Conservation (phyloP, 257 asterid species). For the Lycium barbarum region DNA sequence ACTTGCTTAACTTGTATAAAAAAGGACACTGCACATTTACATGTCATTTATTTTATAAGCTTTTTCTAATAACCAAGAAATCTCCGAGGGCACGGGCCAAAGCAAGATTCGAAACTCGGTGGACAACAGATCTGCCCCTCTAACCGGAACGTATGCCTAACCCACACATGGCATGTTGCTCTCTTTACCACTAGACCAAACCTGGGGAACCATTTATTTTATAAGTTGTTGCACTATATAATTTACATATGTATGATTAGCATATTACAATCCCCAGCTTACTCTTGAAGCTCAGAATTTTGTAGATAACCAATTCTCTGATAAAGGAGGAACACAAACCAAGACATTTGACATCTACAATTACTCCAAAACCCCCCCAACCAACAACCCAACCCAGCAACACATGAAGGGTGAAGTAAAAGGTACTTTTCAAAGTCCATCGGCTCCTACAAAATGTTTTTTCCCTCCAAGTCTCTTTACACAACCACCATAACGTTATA, state of each 20-base stretch:
- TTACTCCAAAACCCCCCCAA: background rate
- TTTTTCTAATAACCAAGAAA: background rate
- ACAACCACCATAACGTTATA: background rate
- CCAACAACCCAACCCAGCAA: background rate
- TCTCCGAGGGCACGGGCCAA: background rate
- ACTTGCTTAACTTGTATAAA: background rate
- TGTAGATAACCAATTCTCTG: background rate
- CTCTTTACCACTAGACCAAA: no score
- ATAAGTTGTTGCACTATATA: no score
- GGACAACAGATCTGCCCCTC: background rate
- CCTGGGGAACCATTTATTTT: no score
- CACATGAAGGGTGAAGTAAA: slow-evolving; percentile 5
- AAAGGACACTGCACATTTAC: slow-evolving; percentile 3
- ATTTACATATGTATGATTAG: background rate
- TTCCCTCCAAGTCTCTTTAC: background rate
- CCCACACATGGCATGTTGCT: no score
- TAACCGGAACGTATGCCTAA: no score
- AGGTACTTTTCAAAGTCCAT: slow-evolving; percentile 10
- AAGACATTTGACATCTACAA: slow-evolving; percentile 1
- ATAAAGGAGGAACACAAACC: slow-evolving; percentile 25
- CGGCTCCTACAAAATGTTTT: background rate
- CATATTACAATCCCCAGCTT: background rate
- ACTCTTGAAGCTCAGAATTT: background rate
- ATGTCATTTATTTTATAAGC: background rate
- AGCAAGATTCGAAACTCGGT: background rate